Percentiles rank a stretch among this genome's conserved stretches.
phyloP scores from a whole-genome alignment of 108 stramenopile species.

The Bacterosira constricta region DNA sequence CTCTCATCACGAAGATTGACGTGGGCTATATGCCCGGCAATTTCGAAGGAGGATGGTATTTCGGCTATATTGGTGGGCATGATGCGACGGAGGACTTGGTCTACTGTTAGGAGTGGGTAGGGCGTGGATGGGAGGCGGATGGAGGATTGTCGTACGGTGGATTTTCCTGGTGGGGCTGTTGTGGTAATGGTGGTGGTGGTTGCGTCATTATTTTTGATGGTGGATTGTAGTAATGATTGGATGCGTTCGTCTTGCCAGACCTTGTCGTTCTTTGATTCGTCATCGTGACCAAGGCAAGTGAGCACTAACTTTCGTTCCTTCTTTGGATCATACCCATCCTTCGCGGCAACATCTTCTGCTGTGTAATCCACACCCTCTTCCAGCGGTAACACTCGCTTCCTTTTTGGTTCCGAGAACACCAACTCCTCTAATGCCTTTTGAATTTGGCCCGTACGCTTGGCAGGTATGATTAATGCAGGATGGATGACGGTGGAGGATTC shows the following conservation, averaged over 20 bases:
- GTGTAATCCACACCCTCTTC: slow-evolving; percentile 42
- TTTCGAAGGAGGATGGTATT: slow-evolving; percentile 92
- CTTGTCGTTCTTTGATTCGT: slow-evolving; percentile 18
- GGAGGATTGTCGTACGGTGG: slow-evolving; percentile 17
- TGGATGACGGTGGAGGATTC: slow-evolving; percentile 13
- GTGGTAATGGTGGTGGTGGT: slow-evolving; percentile 12
- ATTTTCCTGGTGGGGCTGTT: slow-evolving; percentile 8
- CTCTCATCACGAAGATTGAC: slow-evolving; percentile 91
- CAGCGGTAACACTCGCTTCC: slow-evolving; percentile 56
- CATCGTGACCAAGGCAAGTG: slow-evolving; percentile 21
- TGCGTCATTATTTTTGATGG: background rate
- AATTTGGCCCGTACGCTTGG: slow-evolving; percentile 57
- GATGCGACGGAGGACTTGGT: slow-evolving; percentile 73
- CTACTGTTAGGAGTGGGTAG: slow-evolving; percentile 53
- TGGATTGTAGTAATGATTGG: slow-evolving; percentile 18
- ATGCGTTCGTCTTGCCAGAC: slow-evolving; percentile 40
- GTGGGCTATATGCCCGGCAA: slow-evolving; percentile 94
- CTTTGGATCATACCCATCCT: slow-evolving; percentile 18
- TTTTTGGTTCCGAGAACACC: slow-evolving; percentile 62
- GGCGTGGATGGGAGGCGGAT: slow-evolving; percentile 24
- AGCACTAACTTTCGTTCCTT: slow-evolving; percentile 61
- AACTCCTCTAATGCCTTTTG: slow-evolving; percentile 54
- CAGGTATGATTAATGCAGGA: slow-evolving; percentile 75
- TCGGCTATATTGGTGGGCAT: slow-evolving; percentile 61
- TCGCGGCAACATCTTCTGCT: slow-evolving; percentile 7